phyloP scores from a whole-genome alignment of 805 yeast genomes.

The Metschnikowia shivogae region DNA sequence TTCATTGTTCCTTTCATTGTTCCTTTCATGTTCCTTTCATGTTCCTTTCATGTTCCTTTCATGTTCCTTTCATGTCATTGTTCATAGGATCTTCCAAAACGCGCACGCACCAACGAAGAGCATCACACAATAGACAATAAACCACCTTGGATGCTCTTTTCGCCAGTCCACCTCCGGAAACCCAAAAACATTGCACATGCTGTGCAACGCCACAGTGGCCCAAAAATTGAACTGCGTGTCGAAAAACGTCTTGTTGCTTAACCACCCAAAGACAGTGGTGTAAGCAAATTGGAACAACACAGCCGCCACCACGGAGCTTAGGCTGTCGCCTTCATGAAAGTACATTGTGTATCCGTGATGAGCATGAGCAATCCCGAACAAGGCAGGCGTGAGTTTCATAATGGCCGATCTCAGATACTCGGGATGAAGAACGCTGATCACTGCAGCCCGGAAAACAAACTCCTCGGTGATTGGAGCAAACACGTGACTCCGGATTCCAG shows the following conservation, averaged over 20 bases:
- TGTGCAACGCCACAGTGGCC: constrained; percentile 57
- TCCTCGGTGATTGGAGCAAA: constrained; percentile 82
- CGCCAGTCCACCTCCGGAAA: constrained; percentile 44
- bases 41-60: no score
- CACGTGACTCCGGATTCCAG: constrained; percentile 52
- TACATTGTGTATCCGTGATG: constrained; percentile 63
- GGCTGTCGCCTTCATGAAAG: constrained; percentile 19
- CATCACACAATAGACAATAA: constrained; percentile 32
- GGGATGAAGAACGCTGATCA: constrained; percentile 23
- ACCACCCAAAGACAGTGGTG: constrained; percentile 68
- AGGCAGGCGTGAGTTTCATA: constrained; percentile 39
- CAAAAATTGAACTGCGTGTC: constrained; percentile 47
- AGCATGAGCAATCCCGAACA: constrained; percentile 74
- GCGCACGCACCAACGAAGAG: constrained; percentile 38
- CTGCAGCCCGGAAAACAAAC: constrained; percentile 56
- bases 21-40: no score
- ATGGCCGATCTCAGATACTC: constrained; percentile 3
- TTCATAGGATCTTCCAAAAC: constrained; percentile 8
- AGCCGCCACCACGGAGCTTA: constrained; percentile 28
- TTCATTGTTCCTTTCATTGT: no score
- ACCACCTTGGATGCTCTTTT: constrained; percentile 12
- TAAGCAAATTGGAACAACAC: constrained; percentile 54
- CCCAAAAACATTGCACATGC: constrained; percentile 67
- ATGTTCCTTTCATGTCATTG: no score
- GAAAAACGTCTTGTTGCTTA: constrained; percentile 56